Evolutionary conservation across 331 rosid genomes (phyloP).

Genomic region (Ulmus americana): DNA sequence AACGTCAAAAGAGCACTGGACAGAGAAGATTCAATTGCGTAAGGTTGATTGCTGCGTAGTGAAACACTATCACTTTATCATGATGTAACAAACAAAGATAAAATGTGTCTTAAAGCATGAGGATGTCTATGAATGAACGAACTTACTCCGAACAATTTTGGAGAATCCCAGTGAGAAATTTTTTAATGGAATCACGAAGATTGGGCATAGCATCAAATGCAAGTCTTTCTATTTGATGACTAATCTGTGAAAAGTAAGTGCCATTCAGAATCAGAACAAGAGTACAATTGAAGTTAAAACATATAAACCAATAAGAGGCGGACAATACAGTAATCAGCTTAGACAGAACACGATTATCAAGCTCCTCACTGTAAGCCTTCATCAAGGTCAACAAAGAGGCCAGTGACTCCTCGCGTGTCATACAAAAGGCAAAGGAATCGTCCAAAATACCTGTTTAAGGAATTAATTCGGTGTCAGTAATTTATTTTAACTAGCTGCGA

Average conservation of each 20-base stretch:
- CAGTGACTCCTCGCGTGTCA: constrained; percentile 43
- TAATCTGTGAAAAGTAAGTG: constrained; percentile 19
- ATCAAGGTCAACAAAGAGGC: constrained; percentile 44
- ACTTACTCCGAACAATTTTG: constrained; percentile 40
- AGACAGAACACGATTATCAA: constrained; percentile 44
- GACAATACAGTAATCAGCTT: constrained; percentile 39
- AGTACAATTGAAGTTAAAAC: not conserved
- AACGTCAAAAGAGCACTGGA: too few relatives aligned
- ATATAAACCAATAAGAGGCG: constrained; percentile 6
- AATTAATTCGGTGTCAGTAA: not conserved
- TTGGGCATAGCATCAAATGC: constrained; percentile 45
- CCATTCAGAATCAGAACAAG: constrained; percentile 15
- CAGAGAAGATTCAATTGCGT: too few relatives aligned
- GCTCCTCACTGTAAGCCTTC: constrained; percentile 43
- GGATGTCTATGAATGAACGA: not conserved
- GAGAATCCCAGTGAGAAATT: constrained; percentile 29
- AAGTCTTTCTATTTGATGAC: constrained; percentile 29
- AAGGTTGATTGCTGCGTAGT: too few relatives aligned
- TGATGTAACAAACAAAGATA: not conserved
- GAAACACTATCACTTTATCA: too few relatives aligned
- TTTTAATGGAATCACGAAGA: constrained; percentile 25
- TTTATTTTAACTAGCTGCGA: constrained; percentile 1
- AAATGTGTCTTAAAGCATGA: not conserved
- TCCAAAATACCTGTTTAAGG: constrained; percentile 46
- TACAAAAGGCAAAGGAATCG: constrained; percentile 49